Evolutionary conservation across 371 early-diverging fungal species (phyloP).

Genomic region (Lichtheimia ornata): DNA sequence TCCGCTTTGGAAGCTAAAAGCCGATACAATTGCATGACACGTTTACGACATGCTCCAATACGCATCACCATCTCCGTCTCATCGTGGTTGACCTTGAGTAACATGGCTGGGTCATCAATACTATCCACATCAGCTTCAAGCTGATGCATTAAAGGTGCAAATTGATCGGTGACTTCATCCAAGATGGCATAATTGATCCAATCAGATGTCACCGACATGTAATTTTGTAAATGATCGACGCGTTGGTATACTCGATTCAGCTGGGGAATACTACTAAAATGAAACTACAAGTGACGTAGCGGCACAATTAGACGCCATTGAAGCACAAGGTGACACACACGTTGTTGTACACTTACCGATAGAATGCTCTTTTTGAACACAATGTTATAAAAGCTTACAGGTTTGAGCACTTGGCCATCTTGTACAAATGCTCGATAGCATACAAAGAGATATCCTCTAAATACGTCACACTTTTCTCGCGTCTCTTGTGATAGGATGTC

Average conservation of each 20-base stretch:
- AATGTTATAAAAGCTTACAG: conserved; percentile 82
- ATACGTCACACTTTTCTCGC: conserved; percentile 91
- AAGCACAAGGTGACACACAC: too few species aligned
- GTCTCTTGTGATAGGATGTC: conserved; percentile 86
- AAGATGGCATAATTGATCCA: conserved; percentile 89
- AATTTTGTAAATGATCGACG: conserved; percentile 59
- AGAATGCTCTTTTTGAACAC: conserved; percentile 62
- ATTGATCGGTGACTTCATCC: conserved; percentile 84
- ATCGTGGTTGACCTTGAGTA: conserved; percentile 60
- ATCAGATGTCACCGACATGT: conserved; percentile 63
- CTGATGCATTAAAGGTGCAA: conserved; percentile 74
- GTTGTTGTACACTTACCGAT: conserved; percentile 37
- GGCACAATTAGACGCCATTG: too few species aligned
- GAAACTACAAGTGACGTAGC: conserved; percentile 38
- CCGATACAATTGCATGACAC: conserved; percentile 76
- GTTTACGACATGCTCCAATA: conserved; percentile 81
- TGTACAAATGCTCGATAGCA: conserved; percentile 79
- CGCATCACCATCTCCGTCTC: conserved; percentile 82
- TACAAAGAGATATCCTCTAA: conserved; percentile 86
- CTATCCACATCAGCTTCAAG: conserved; percentile 85
- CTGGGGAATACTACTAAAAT: conserved; percentile 56
- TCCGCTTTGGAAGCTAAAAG: conserved; percentile 80
- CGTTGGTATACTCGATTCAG: conserved; percentile 57
- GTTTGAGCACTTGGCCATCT: conserved; percentile 64
- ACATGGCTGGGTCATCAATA: conserved; percentile 74